Percentiles rank a stretch among this genome's conserved stretches.
Evolutionary conservation across 768 basidiomycete species (phyloP).

Genomic region (Mycena sanguinolenta): DNA sequence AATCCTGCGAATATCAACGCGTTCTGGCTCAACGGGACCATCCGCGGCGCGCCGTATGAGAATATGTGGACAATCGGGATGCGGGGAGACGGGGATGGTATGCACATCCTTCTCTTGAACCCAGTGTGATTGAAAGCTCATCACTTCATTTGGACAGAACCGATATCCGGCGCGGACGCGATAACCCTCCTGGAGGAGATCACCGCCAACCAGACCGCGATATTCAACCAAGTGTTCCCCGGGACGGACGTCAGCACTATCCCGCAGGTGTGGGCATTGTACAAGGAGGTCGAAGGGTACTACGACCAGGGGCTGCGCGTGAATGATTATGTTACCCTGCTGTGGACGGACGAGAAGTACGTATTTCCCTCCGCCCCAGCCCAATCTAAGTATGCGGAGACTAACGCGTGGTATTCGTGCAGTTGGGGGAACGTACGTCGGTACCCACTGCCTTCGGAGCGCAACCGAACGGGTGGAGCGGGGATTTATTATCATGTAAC

Average conservation of each 20-base stretch:
- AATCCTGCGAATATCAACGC: conserved; percentile 58
- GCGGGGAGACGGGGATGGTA: conserved; percentile 73
- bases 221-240: conserved; percentile 66
- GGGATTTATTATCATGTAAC: conserved; percentile 79
- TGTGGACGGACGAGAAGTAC: conserved; percentile 83
- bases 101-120: conserved; percentile 27
- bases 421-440: conserved; percentile 82
- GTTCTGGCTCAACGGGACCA: conserved; percentile 73
- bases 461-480: conserved; percentile 74
- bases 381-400: not conserved
- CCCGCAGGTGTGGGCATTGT: conserved; percentile 77
- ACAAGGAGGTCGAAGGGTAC: conserved; percentile 76
- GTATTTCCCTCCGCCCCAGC: conserved; percentile 33
- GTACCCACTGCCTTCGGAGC: conserved; percentile 64
- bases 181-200: conserved; percentile 68
- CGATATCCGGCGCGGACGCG: conserved; percentile 60
- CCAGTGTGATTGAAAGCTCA: too few relatives aligned
- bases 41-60: conserved; percentile 71
- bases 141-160: conserved; percentile 50
- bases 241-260: conserved; percentile 61
- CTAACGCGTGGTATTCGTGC: not conserved
- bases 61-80: conserved; percentile 78
- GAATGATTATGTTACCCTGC: conserved; percentile 73
- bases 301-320: conserved; percentile 74
- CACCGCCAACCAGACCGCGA: conserved; percentile 71